These are phyloP conservation scores for Capsicum baccatum DNA, from an alignment of 257 asterid genomes.

Conservation along the genomic window DNA sequence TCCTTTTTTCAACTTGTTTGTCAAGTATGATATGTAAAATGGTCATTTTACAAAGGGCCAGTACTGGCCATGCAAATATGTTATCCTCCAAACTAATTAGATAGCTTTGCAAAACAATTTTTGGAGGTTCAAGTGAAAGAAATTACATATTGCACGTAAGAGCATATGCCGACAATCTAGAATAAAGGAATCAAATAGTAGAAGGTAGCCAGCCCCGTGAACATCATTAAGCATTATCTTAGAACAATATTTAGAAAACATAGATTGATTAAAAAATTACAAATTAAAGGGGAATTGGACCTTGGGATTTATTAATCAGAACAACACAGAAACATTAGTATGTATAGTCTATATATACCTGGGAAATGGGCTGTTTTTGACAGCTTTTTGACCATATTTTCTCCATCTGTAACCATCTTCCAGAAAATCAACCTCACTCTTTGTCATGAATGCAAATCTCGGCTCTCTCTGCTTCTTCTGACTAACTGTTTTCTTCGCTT, in stretches of 20 bases:
- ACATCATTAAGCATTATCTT: too few relatives aligned
- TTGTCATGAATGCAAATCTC: constrained; percentile 88
- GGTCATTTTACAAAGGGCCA: background rate
- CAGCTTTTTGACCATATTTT: constrained; percentile 91
- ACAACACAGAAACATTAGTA: too few relatives aligned
- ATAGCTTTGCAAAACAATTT: background rate
- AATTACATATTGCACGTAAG: too few relatives aligned
- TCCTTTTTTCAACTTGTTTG: background rate
- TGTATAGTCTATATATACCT: constrained; percentile 42
- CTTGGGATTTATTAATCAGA: too few relatives aligned
- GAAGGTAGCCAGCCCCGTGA: too few relatives aligned
- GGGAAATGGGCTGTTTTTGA: constrained; percentile 83
- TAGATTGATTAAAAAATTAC: too few relatives aligned
- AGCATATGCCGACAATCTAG: too few relatives aligned
- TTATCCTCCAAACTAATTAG: background rate
- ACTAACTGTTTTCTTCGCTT: constrained; percentile 50
- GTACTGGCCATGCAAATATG: background rate
- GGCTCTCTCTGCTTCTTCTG: constrained; percentile 65
- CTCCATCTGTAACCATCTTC: constrained; percentile 93
- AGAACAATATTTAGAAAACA: too few relatives aligned
- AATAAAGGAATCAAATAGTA: too few relatives aligned
- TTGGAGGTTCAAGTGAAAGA: background rate
- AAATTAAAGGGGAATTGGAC: too few relatives aligned
- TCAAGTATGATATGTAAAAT: background rate
- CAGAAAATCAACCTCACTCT: constrained; percentile 78